These are phyloP conservation scores for Fraxinus quadrangulata DNA, from an alignment of 257 asterid genomes.

Conservation along the genomic window DNA sequence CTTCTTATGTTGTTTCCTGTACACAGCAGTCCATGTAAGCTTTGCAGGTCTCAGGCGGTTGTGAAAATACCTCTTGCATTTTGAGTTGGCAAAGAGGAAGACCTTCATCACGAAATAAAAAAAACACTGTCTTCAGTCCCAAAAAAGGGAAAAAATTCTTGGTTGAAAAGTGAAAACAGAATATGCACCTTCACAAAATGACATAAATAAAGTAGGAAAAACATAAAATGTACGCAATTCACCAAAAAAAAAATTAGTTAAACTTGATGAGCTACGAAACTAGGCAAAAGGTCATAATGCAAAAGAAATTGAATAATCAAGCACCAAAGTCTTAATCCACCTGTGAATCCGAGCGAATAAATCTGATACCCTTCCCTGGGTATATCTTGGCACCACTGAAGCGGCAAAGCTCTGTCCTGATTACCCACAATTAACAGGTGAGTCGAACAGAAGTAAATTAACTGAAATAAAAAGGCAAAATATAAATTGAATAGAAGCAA, in stretches of 20 bases:
- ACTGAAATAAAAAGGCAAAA: background rate
- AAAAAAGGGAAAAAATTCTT: background rate
- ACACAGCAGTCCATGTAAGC: conserved; percentile 89
- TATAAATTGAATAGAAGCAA: background rate
- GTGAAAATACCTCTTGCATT: conserved; percentile 91
- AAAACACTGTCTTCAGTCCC: background rate
- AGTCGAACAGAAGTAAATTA: background rate
- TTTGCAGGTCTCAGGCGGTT: conserved; percentile 84
- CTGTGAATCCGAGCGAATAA: conserved; percentile 76
- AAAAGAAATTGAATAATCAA: background rate
- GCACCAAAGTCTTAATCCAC: conserved; percentile 20
- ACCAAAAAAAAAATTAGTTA: background rate
- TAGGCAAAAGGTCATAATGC: background rate
- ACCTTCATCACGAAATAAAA: conserved; percentile 41
- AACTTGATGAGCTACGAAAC: background rate
- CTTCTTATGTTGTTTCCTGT: conserved; percentile 87
- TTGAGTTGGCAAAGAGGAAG: conserved; percentile 74
- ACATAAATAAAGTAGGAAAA: background rate
- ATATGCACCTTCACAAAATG: background rate
- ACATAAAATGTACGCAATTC: background rate
- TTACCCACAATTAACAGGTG: conserved; percentile 5
- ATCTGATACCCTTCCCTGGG: conserved; percentile 82
- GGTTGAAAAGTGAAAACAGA: background rate
- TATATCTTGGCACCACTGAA: conserved; percentile 83
- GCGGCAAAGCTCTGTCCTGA: conserved; percentile 81